phyloP scores from a whole-genome alignment of 2,329 filamentous ascomycete genomes.

The Beauveria pseudobassiana region DNA sequence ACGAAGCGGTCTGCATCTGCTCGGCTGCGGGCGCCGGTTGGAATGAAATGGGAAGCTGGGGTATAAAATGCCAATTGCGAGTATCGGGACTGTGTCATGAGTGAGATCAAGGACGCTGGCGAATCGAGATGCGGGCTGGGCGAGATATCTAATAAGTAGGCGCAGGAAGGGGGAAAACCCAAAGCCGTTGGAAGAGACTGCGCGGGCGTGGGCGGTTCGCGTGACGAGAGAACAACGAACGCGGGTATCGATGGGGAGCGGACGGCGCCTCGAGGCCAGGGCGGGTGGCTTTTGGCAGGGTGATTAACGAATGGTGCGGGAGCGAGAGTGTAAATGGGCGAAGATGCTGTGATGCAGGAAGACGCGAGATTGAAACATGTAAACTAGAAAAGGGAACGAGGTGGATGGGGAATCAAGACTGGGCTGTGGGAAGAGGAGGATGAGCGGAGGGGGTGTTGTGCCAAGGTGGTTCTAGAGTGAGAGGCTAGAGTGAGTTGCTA shows the following conservation, averaged over 20 bases:
- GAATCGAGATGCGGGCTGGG: neutral
- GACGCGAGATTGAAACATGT: slow-evolving; percentile 9
- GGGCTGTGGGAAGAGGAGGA: neutral
- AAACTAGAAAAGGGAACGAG: neutral
- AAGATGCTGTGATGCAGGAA: neutral
- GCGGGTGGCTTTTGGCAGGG: neutral
- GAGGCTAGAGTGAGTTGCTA: neutral
- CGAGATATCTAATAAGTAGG: neutral
- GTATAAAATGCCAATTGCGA: slow-evolving; percentile 10
- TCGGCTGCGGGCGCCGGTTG: slow-evolving; percentile 4
- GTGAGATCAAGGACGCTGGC: neutral
- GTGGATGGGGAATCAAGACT: neutral
- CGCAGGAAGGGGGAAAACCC: neutral
- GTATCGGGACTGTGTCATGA: neutral
- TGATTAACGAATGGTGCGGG: neutral
- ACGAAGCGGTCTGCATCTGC: slow-evolving; percentile 13
- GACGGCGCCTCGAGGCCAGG: neutral
- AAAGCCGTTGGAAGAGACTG: neutral
- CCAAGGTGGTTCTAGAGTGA: neutral
- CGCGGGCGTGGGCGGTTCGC: slow-evolving; percentile 6
- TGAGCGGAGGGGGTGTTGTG: neutral
- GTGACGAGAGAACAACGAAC: slow-evolving; percentile 3
- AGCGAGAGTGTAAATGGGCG: neutral
- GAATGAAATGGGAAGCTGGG: neutral
- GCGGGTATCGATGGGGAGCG: slow-evolving; percentile 2